Evolutionary conservation across 257 asterid genomes (phyloP).

Genomic region (Osmanthus fragrans): DNA sequence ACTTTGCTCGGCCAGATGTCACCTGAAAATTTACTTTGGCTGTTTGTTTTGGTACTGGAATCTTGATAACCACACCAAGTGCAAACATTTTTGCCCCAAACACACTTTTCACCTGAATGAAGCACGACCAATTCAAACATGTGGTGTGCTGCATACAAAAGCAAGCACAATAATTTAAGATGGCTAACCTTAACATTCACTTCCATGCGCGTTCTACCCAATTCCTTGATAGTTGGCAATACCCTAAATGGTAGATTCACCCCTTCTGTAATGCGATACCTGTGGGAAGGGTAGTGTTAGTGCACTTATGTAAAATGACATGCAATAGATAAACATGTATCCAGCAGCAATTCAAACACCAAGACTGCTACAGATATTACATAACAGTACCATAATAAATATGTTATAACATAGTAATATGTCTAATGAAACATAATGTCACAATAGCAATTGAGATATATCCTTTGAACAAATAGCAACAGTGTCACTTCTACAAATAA

Average conservation of each 20-base stretch:
- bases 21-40: conserved; percentile 98
- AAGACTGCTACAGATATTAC: background rate
- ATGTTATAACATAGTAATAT: background rate
- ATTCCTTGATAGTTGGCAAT: conserved; percentile 95
- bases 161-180: conserved; percentile 20
- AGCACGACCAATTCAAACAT: conserved; percentile 9
- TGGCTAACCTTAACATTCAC: conserved; percentile 94
- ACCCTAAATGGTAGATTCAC: conserved; percentile 99
- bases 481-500: background rate
- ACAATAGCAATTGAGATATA: background rate
- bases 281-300: conserved; percentile 34
- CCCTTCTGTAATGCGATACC: conserved; percentile 98
- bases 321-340: background rate
- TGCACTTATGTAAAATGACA: conserved; percentile 13
- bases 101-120: conserved; percentile 91
- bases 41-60: conserved; percentile 99
- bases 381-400: background rate
- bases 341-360: background rate
- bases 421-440: background rate
- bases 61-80: conserved; percentile 92
- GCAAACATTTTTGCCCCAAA: conserved; percentile 99
- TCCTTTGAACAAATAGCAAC: background rate
- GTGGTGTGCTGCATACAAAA: background rate
- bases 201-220: conserved; percentile 99
- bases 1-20: conserved; percentile 96